Evolutionary conservation across 2,329 filamentous ascomycete species (phyloP), one percentile per base, ranked within the genome.

Genomic region (Eutypella sp.): DNA sequence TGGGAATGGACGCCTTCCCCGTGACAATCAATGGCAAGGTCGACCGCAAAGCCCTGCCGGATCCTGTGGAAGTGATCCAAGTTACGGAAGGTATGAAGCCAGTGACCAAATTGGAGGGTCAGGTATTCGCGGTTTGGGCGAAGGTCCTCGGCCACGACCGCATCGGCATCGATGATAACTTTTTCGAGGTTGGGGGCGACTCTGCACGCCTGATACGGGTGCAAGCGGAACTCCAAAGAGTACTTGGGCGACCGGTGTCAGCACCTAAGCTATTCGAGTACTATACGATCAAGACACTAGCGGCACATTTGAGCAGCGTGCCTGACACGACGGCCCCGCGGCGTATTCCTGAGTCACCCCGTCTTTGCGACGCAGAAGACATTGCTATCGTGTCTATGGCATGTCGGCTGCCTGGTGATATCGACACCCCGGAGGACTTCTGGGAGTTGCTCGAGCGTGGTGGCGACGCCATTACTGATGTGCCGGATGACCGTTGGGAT

Each of bases 401-500:
- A 41, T 68, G 64, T 43, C 57, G 65, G 15, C 59, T 68, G 23
- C 63, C 67, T 6, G 65, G 65, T n/a, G 55, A 40, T 5, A 51
- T 60, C 13, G 44, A 18, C n/a, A 52, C 53, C 2, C 63, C 64
- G 3, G 58, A 61, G 3, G 55, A 57, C 2, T 62, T 67, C 8
- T 69, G 66, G 67, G 44, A 64, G 8, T 43, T 69, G 7, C 54
- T 66, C 13, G 39, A 56, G 38, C 41, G 50, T 18, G 59, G 58
- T 13, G 49, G 51, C n/a, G 58, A 61, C 27, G 54, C 60, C 9
- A 49, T 50, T 2, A 39, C 44, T 3, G 61, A 65, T 1, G 53
- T 65, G 8, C 60, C 65, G 1, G 15, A 51, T 3, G 50, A 56
- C 19, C 59, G 67, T 10, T 68, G 63, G 47, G 53, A 61, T 43